phyloP scores from a whole-genome alignment of 2,329 filamentous ascomycete species.

The Aspergillus puulaauensis region DNA sequence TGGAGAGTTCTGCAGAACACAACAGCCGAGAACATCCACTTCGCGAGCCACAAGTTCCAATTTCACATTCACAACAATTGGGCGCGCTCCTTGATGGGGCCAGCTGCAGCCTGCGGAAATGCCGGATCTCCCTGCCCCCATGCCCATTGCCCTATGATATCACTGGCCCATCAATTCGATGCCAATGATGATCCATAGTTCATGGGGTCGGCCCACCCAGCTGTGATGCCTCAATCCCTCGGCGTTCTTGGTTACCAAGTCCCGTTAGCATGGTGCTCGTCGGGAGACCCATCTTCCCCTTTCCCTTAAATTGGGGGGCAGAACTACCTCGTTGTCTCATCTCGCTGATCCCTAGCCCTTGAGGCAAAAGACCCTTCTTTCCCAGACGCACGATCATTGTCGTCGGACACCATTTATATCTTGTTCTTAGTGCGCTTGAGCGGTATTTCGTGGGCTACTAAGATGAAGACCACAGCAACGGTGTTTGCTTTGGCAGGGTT shows the following conservation, averaged over 20 bases:
- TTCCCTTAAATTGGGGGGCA: slow-evolving; percentile 8
- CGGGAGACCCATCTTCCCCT: background rate
- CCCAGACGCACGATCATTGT: background rate
- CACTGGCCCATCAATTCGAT: background rate
- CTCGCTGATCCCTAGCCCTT: background rate
- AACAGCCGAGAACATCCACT: background rate
- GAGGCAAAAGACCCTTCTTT: background rate
- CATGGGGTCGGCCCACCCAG: slow-evolving; percentile 3
- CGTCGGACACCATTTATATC: background rate
- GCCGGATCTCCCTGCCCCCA: slow-evolving; percentile 1
- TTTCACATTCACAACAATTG: background rate
- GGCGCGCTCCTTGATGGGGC: background rate
- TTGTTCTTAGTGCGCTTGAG: background rate
- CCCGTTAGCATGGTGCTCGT: slow-evolving; percentile 1
- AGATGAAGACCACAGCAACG: slow-evolving; percentile 15
- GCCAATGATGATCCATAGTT: slow-evolving; percentile 4
- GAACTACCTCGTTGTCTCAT: background rate
- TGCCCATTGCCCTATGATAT: slow-evolving; percentile 4
- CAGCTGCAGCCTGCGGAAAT: slow-evolving; percentile 8
- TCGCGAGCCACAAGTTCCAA: background rate
- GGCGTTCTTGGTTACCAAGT: slow-evolving; percentile 6
- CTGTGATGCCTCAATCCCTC: slow-evolving; percentile 3
- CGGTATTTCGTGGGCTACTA: slow-evolving; percentile 3
- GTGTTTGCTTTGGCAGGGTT: slow-evolving; percentile 16
- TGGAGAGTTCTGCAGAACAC: background rate